Conservation (phyloP, 1,139 yeast species). For the Zygoascus sp. region DNA sequence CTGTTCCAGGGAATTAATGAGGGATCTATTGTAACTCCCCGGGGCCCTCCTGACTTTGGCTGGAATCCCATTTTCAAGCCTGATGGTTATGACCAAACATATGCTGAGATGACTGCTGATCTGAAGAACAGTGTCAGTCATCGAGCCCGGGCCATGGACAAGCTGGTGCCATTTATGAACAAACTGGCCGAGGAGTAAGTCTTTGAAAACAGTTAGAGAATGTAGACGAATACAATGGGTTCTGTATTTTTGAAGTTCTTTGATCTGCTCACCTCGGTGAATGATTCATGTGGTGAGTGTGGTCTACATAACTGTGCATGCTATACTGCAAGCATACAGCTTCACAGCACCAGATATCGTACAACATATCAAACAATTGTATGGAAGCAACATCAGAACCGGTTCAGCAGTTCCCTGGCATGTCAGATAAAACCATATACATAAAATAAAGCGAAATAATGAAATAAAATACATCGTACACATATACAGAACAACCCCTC, state of each 20-base stretch:
- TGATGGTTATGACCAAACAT: constrained; percentile 55
- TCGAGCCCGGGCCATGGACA: constrained; percentile 73
- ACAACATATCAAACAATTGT: too few relatives aligned
- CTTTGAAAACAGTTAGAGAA: not conserved
- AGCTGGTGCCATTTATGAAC: constrained; percentile 56
- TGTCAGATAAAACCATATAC: too few relatives aligned
- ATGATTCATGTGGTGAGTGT: too few relatives aligned
- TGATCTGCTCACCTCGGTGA: too few relatives aligned
- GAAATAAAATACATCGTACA: too few relatives aligned
- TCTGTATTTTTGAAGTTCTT: not conserved
- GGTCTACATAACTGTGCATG: too few relatives aligned
- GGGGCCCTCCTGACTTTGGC: constrained; percentile 83
- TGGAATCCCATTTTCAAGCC: constrained; percentile 95
- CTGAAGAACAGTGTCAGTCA: constrained; percentile 82
- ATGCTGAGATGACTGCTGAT: constrained; percentile 81
- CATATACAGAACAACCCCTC: too few relatives aligned
- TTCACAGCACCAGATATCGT: too few relatives aligned
- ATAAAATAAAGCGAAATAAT: too few relatives aligned
- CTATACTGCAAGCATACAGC: too few relatives aligned
- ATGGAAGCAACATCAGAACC: too few relatives aligned
- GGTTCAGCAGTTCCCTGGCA: too few relatives aligned
- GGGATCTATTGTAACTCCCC: constrained; percentile 70
- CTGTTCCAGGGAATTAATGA: constrained; percentile 81
- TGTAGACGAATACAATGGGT: not conserved
- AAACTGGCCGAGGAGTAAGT: constrained; percentile 9